Evolutionary conservation across 306 rosid species (phyloP).

Genomic region (Cicer chorassanicum): DNA sequence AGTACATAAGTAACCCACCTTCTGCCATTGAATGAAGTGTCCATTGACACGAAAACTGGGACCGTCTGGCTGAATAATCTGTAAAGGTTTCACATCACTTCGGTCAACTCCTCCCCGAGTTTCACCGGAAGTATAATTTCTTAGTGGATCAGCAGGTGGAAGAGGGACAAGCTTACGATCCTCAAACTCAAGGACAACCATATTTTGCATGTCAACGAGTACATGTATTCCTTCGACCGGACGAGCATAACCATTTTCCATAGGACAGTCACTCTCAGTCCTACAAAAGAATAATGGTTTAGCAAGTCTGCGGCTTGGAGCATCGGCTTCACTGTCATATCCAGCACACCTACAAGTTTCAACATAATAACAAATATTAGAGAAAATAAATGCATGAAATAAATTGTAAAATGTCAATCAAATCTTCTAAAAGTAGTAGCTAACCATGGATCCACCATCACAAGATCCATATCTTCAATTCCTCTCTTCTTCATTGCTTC

Average conservation of each 20-base stretch:
- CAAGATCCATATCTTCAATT: slow-evolving; percentile 87
- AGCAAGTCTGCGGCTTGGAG: slow-evolving; percentile 88
- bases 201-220: slow-evolving; percentile 86
- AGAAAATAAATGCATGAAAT: not conserved
- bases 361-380: slow-evolving; percentile 30
- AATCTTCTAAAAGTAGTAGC: slow-evolving; percentile 38
- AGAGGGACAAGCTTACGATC: slow-evolving; percentile 78
- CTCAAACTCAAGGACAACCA: slow-evolving; percentile 79
- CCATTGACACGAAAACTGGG: slow-evolving; percentile 85
- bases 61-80: slow-evolving; percentile 79
- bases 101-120: slow-evolving; percentile 84
- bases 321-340: slow-evolving; percentile 78
- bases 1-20: slow-evolving; percentile 49
- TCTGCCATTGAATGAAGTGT: slow-evolving; percentile 78
- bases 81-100: slow-evolving; percentile 79
- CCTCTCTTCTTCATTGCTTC: slow-evolving; percentile 93
- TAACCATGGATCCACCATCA: slow-evolving; percentile 88
- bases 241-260: slow-evolving; percentile 91
- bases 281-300: slow-evolving; percentile 80
- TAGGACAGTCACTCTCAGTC: slow-evolving; percentile 87
- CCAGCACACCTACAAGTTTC: slow-evolving; percentile 71
- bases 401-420: slow-evolving; percentile 1
- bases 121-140: slow-evolving; percentile 80
- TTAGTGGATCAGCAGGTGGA: slow-evolving; percentile 82
- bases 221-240: slow-evolving; percentile 88